Evolutionary conservation across 305 asterid species (phyloP).

Genomic region (Fraxinus sp.): DNA sequence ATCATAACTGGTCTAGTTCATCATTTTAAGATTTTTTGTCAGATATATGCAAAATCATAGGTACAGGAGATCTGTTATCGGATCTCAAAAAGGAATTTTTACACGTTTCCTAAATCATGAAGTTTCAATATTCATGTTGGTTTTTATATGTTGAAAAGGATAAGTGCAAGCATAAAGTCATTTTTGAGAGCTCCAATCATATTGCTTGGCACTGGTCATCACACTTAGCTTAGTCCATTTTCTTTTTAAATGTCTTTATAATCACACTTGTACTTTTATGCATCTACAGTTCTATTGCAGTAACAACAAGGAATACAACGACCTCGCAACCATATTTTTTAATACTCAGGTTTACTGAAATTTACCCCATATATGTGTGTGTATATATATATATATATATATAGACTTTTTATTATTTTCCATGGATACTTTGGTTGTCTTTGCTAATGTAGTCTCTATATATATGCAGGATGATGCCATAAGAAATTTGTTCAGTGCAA

Average conservation of each 20-base stretch:
- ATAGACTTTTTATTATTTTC: background rate
- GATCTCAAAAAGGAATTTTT: background rate
- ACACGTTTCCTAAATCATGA: background rate
- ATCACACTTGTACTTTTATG: slow-evolving; percentile 22
- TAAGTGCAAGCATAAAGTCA: background rate
- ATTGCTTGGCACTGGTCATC: slow-evolving; percentile 7
- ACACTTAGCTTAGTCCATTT: background rate
- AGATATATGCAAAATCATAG: background rate
- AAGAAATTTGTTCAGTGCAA: slow-evolving; percentile 95
- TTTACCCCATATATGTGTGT: background rate
- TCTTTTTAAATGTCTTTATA: slow-evolving; percentile 13
- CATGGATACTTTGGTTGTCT: background rate
- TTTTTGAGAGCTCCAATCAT: slow-evolving; percentile 1
- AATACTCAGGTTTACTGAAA: slow-evolving; percentile 75
- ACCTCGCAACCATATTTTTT: slow-evolving; percentile 95
- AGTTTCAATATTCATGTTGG: slow-evolving; percentile 14
- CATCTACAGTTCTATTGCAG: slow-evolving; percentile 73
- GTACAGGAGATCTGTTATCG: background rate
- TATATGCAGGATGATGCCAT: slow-evolving; percentile 93
- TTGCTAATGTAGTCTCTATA: slow-evolving; percentile 33
- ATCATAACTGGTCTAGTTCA: background rate
- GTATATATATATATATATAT: too few species aligned
- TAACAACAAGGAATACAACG: slow-evolving; percentile 74
- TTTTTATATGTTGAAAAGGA: slow-evolving; percentile 5
- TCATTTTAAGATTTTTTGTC: background rate